Evolutionary conservation across 1,139 yeast species (phyloP).

Genomic region (Magnusiomyces fungicola): DNA sequence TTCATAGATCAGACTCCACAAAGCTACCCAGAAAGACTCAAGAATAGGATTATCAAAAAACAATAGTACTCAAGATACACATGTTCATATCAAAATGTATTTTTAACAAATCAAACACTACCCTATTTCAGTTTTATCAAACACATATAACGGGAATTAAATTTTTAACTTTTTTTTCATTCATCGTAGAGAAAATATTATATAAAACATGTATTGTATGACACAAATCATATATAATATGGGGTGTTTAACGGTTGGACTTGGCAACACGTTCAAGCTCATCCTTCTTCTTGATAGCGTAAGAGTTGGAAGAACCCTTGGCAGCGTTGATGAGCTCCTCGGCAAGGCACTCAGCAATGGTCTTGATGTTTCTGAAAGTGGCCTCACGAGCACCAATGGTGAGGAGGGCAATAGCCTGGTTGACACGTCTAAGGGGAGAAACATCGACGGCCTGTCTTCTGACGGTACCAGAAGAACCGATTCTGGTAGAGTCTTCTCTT

Average conservation of each 20-base stretch:
- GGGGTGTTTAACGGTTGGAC: conserved; percentile 85
- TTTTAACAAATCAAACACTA: too few species aligned
- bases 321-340: conserved; percentile 99
- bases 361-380: conserved; percentile 99
- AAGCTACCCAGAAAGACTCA: too few species aligned
- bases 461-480: conserved; percentile 99
- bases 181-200: background rate
- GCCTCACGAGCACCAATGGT: conserved; percentile 99
- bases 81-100: too few species aligned
- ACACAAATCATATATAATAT: background rate
- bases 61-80: too few species aligned
- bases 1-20: too few species aligned
- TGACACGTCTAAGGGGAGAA: conserved; percentile 99
- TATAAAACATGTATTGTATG: too few species aligned
- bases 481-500: conserved; percentile 99
- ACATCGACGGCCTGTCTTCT: conserved; percentile 99
- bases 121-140: too few species aligned
- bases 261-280: conserved; percentile 99
- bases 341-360: conserved; percentile 99
- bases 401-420: conserved; percentile 97
- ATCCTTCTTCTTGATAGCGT: conserved; percentile 99
- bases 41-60: background rate
- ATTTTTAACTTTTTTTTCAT: conserved; percentile 1
- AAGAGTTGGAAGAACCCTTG: conserved; percentile 99
- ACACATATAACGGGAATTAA: background rate